Evolutionary conservation across 345 rosid species (phyloP), one percentile per base, ranked within the genome.

Genomic region (Gossypium raimondii): DNA sequence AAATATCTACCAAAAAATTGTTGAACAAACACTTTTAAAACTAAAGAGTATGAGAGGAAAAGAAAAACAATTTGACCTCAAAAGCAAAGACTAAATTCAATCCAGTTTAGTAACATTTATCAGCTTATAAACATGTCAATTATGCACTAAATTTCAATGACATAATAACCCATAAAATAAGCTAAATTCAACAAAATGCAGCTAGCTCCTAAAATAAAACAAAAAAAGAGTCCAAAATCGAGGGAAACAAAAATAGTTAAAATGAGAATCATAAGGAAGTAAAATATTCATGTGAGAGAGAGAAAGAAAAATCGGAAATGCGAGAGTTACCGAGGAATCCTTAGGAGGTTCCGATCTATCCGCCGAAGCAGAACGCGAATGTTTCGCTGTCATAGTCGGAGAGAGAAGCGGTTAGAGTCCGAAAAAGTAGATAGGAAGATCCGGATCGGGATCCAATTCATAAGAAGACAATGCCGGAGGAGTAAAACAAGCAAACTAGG

Each of bases 281-380:
- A 27, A 44, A 52, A 6, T 1, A 52, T 22, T 69, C n/a, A 67
- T 16, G 9, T n/a, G 25, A 48, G 16, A 45, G 2, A 62, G 38
- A 57, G 45, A 41, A 55, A 66, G 24, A 22, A 63, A 79, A 74
- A 79, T 65, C 56, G 67, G 20, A 74, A 59, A 84, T 83, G 70
- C 67, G 64, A 63, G 70, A 50, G 9, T 9, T 67, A 86, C 91
- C 85, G 79, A 77, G 29, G 79, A 77, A 50, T 80, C 83, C 17
- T 79, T 72, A 11, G 29, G 77, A 68, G 84, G 86, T 70, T 82
- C 97, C 89, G 97, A 88, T 92, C 92, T 70, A 78, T 75, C 75
- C 44, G 82, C 85, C 83, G 97, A 86, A 65, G 83, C 79, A 47
- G 92, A 75, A 50, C 90, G 86, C 81, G 90, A 83, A 27, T 83